Percentiles rank a stretch among this genome's conserved stretches.
Conservation (phyloP, 2,329 filamentous ascomycete species). For the Aspergillus sp. region DNA sequence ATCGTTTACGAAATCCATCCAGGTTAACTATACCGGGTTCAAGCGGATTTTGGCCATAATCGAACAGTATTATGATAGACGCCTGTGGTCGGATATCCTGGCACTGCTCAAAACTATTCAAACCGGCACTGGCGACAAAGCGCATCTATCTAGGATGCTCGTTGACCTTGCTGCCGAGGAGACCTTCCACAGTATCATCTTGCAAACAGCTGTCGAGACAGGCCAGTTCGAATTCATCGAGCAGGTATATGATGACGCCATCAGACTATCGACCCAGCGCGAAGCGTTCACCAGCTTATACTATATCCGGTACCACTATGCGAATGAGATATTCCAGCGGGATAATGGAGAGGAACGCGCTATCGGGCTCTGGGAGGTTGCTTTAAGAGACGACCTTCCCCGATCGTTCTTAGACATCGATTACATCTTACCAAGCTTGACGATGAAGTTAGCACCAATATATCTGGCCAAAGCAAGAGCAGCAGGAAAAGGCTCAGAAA, state of each 20-base stretch:
- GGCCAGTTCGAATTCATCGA: constrained; percentile 17
- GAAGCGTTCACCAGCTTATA: constrained; percentile 11
- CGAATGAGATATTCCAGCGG: constrained; percentile 13
- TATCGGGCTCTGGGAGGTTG: constrained; percentile 16
- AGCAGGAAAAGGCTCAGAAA: constrained; percentile 3
- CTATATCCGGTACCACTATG: constrained; percentile 18
- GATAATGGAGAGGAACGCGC: constrained; percentile 14
- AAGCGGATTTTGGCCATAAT: constrained; percentile 12
- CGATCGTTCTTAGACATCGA: constrained; percentile 14
- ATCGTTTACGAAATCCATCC: constrained; percentile 11
- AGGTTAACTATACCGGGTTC: constrained; percentile 9
- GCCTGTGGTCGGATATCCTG: constrained; percentile 13
- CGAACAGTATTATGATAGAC: constrained; percentile 11
- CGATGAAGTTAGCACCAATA: constrained; percentile 17
- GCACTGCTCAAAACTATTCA: constrained; percentile 6
- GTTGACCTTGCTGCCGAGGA: constrained; percentile 14
- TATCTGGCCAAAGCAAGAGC: constrained; percentile 17
- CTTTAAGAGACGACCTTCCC: constrained; percentile 17
- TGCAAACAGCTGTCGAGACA: constrained; percentile 18
- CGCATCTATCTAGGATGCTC: constrained; percentile 11
- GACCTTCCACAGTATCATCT: constrained; percentile 14
- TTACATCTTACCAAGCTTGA: constrained; percentile 12
- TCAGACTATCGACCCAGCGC: constrained; percentile 10
- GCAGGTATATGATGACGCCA: constrained; percentile 20
- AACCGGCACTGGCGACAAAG: neutral